Evolutionary conservation across 139 green algal species (phyloP).

Genomic region (Chlorella vulgaris): DNA sequence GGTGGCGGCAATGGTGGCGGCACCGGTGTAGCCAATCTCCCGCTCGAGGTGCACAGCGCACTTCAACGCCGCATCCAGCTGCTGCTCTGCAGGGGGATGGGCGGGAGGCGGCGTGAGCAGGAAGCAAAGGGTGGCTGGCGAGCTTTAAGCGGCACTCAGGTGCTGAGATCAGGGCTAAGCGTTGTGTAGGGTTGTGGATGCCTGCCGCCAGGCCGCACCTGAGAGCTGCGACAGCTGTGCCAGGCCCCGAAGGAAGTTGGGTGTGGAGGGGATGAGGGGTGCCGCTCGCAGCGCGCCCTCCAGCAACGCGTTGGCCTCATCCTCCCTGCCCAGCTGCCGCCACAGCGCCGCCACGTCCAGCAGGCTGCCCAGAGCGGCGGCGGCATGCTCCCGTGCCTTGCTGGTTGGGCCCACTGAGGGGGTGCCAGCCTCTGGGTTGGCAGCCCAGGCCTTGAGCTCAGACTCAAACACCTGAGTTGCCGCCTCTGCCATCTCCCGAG

Average conservation of each 20-base stretch:
- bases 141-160: no score
- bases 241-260: not conserved
- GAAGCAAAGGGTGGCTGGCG: no score
- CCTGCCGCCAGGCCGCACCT: no score
- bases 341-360: not conserved
- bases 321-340: conserved; percentile 9
- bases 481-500: not conserved
- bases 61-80: not conserved
- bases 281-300: not conserved
- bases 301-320: not conserved
- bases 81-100: not conserved
- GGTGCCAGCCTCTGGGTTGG: not conserved
- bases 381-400: not conserved
- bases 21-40: not conserved
- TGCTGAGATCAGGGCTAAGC: no score
- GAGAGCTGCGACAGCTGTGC: conserved; percentile 4
- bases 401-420: not conserved
- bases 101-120: no score
- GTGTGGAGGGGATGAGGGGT: not conserved
- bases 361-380: not conserved
- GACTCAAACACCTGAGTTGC: not conserved
- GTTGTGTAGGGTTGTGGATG: no score
- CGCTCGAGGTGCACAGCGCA: not conserved
- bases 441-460: not conserved
- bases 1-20: no score